Evolutionary conservation across 495 filamentous ascomycete species (phyloP), one percentile per base, ranked within the genome.

Genomic region (Tuber umbilicatum): DNA sequence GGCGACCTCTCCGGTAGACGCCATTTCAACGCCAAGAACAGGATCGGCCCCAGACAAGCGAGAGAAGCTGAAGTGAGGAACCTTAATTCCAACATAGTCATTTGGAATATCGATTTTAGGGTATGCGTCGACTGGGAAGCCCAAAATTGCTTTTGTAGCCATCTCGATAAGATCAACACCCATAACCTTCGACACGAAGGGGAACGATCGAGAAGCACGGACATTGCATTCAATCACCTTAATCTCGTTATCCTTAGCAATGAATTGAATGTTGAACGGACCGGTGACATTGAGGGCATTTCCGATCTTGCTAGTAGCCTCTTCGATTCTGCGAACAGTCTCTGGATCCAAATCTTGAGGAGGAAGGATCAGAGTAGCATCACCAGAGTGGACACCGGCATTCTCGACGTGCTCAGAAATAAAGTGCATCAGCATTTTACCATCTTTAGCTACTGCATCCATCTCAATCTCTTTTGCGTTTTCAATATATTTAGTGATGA

Each of bases 191-290:
- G 94, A 97, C 35, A 98, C 94, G 83, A 99, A 99, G 41, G 95
- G 95, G 86, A 98, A 98, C 1, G 94, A 97, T 70, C 95, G 89
- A 67, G 95, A 97, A 31, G 95, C 95, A 71, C 95, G 89, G 64
- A 98, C 95, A 81, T 99, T 99, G 85, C 95, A 99, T 85, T 99
- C 95, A 76, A 99, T 99, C 76, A 99, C 95, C 87, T 98, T 99
- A 85, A 99, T 98, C 79, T 97, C 95, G 82, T 98, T 97, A 84
- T 98, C 93, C 86, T 99, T 99, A 71, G 95, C 95, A 80, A 99
- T 99, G 85, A 99, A 99, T 84, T 99, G 95, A 76, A 99, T 99
- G 85, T 99, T 99, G 88, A 91, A 97, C 35, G 95, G 95, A 68
- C 95, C 95, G 60, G 95, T 98, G 69, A 99, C 91, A 80, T 98